These are phyloP conservation scores for Hypoxylon sp. DNA, from an alignment of 2,329 filamentous ascomycete species.

Conservation along the genomic window DNA sequence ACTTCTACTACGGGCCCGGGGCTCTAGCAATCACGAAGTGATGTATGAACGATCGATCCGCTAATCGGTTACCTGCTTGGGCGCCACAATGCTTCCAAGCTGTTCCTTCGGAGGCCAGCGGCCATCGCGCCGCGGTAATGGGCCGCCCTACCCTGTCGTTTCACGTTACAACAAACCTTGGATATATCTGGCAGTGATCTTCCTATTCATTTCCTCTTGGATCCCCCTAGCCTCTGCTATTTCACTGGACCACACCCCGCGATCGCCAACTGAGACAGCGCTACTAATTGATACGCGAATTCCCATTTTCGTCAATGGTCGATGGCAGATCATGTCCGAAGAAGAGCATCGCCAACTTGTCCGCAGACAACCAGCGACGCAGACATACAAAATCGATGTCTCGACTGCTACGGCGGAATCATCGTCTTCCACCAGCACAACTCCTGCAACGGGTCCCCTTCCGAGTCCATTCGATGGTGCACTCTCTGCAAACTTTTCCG, in stretches of 20 bases:
- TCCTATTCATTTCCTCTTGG: slow-evolving; percentile 45
- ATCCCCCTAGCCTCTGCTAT: slow-evolving; percentile 40
- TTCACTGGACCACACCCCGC: slow-evolving; percentile 39
- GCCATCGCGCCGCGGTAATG: slow-evolving; percentile 33
- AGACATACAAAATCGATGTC: slow-evolving; percentile 46
- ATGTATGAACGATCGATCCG: slow-evolving; percentile 39
- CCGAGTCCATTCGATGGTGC: slow-evolving; percentile 74
- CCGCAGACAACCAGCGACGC: slow-evolving; percentile 31
- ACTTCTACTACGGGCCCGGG: slow-evolving; percentile 16
- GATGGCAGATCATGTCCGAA: slow-evolving; percentile 51
- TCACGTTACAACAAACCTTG: slow-evolving; percentile 38
- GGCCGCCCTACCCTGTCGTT: slow-evolving; percentile 38
- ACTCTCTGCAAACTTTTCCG: slow-evolving; percentile 69
- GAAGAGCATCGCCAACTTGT: slow-evolving; percentile 47
- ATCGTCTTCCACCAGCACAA: slow-evolving; percentile 39
- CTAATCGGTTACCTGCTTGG: slow-evolving; percentile 39
- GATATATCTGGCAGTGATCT: slow-evolving; percentile 45
- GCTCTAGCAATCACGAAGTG: slow-evolving; percentile 33
- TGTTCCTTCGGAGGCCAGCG: slow-evolving; percentile 29
- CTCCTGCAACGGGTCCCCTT: slow-evolving; percentile 53
- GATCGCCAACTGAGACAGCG: slow-evolving; percentile 43
- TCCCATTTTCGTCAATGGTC: slow-evolving; percentile 46
- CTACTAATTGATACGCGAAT: slow-evolving; percentile 50
- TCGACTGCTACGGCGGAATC: slow-evolving; percentile 42
- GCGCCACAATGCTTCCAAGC: slow-evolving; percentile 33